phyloP scores from a whole-genome alignment of 2,329 filamentous ascomycete species.

The Cercospora citrullina region DNA sequence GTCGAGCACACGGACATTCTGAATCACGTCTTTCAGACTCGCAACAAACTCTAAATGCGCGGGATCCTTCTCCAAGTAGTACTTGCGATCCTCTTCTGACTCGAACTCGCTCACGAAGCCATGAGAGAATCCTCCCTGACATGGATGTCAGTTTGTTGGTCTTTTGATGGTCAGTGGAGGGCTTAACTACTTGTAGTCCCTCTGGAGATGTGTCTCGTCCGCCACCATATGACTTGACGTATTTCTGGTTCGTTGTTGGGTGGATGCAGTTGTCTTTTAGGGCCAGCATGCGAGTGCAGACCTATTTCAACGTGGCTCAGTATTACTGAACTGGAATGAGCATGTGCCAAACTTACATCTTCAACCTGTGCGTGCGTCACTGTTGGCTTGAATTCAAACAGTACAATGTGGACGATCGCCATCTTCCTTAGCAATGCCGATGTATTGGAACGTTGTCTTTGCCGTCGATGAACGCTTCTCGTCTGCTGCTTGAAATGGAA shows the following conservation, averaged over 20 bases:
- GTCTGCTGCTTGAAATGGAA: not conserved
- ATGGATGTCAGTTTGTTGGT: not conserved
- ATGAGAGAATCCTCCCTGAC: slow-evolving; percentile 63
- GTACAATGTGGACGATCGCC: slow-evolving; percentile 67
- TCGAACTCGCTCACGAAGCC: slow-evolving; percentile 69
- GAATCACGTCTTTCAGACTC: slow-evolving; percentile 47
- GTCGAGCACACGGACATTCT: slow-evolving; percentile 61
- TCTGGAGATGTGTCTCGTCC: slow-evolving; percentile 64
- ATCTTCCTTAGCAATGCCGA: slow-evolving; percentile 44
- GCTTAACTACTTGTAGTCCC: slow-evolving; percentile 56
- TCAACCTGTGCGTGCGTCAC: slow-evolving; percentile 53
- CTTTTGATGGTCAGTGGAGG: not conserved
- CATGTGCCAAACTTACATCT: slow-evolving; percentile 51
- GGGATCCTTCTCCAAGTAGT: slow-evolving; percentile 67
- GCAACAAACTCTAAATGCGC: slow-evolving; percentile 62
- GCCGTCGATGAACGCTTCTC: not conserved
- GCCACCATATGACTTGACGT: slow-evolving; percentile 60
- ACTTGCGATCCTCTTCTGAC: slow-evolving; percentile 63
- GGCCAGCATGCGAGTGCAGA: slow-evolving; percentile 57
- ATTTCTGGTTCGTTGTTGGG: slow-evolving; percentile 58
- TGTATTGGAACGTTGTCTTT: not conserved
- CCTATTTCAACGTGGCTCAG: slow-evolving; percentile 15
- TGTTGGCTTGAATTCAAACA: slow-evolving; percentile 64
- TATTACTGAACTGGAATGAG: not conserved
- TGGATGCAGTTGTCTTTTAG: slow-evolving; percentile 61